Conservation (phyloP, 805 yeast species). For the Wickerhamomyces strasburgensis region DNA sequence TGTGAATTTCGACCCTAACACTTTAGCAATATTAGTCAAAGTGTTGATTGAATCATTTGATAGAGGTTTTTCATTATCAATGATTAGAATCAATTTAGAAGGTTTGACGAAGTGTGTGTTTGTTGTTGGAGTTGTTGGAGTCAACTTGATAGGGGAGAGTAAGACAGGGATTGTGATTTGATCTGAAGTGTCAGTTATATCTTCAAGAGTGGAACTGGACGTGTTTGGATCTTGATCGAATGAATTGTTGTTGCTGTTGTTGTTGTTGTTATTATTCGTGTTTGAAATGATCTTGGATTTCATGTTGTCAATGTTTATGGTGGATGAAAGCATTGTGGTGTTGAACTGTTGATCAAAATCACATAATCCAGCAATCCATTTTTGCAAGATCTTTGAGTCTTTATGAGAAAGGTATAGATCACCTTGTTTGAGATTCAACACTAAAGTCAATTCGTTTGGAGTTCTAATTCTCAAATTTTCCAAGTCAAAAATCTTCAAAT, state of each 20-base stretch:
- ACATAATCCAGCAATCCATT: constrained; percentile 38
- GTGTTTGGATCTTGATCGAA: not conserved
- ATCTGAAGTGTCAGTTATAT: constrained; percentile 3
- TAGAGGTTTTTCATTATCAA: constrained; percentile 17
- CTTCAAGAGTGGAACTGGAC: not conserved
- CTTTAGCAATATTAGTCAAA: constrained; percentile 21
- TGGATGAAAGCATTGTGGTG: constrained; percentile 27
- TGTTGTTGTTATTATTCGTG: no score
- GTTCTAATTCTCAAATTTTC: constrained; percentile 14
- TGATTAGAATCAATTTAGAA: constrained; percentile 10
- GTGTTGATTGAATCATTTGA: constrained; percentile 4
- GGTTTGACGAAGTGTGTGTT: constrained; percentile 10
- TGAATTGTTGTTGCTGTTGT: no score
- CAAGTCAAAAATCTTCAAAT: constrained; percentile 4
- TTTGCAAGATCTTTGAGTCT: constrained; percentile 30
- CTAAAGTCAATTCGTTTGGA: constrained; percentile 20
- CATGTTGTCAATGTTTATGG: constrained; percentile 19
- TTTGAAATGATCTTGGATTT: not conserved
- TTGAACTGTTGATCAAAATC: constrained; percentile 29
- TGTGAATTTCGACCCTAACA: constrained; percentile 12
- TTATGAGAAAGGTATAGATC: constrained; percentile 23
- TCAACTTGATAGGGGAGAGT: constrained; percentile 19
- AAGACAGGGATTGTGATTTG: constrained; percentile 19
- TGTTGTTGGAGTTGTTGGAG: constrained; percentile 9
- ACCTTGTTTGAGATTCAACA: constrained; percentile 14